These are phyloP conservation scores for Apiospora aurea DNA, from an alignment of 2,329 filamentous ascomycete genomes.

Conservation along the genomic window DNA sequence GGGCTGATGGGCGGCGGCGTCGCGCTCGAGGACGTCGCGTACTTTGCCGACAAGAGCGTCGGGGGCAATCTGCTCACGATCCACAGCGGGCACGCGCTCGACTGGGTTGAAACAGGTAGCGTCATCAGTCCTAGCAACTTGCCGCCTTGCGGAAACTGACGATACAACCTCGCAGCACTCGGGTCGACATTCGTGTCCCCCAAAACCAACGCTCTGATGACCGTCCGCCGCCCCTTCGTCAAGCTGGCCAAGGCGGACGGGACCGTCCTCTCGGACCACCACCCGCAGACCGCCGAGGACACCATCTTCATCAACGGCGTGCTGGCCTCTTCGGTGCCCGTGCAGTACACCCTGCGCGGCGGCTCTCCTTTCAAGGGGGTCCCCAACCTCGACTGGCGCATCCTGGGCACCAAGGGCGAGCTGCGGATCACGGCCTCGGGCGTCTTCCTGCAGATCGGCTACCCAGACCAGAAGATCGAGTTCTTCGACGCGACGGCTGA, in stretches of 20 bases:
- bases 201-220: neutral
- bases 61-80: slow-evolving; percentile 22
- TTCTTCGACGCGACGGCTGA: slow-evolving; percentile 3
- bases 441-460: slow-evolving; percentile 14
- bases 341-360: neutral
- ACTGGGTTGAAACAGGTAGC: neutral
- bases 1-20: neutral
- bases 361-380: neutral
- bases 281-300: neutral
- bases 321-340: neutral
- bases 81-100: slow-evolving; percentile 22
- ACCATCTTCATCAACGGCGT: slow-evolving; percentile 1
- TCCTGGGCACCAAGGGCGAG: slow-evolving; percentile 23
- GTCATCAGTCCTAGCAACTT: neutral
- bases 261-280: neutral
- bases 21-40: neutral
- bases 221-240: neutral
- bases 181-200: neutral
- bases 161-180: neutral
- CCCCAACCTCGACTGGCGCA: slow-evolving; percentile 13
- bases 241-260: neutral
- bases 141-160: neutral
- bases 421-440: slow-evolving; percentile 15
- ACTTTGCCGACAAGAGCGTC: slow-evolving; percentile 23
- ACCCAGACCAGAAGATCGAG: slow-evolving; percentile 7